These are phyloP conservation scores for Phytophthora pluvialis DNA, from an alignment of 352 stramenopile genomes.

Conservation along the genomic window DNA sequence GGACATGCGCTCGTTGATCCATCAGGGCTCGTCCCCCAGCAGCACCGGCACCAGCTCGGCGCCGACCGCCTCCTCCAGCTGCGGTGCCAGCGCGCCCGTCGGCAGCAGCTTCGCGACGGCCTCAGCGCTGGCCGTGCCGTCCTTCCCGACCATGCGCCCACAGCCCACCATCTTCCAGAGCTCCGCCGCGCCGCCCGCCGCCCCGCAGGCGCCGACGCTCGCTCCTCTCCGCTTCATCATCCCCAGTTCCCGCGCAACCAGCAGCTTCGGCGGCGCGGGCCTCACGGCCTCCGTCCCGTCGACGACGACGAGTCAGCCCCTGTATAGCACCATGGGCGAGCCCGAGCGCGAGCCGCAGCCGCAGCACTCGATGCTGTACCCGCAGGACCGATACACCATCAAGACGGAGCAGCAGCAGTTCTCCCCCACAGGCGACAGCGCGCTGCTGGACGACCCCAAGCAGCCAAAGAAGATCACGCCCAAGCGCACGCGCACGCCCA, in stretches of 20 bases:
- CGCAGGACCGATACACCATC: slow-evolving; percentile 27
- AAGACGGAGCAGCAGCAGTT: slow-evolving; percentile 34
- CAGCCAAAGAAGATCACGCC: slow-evolving; percentile 57
- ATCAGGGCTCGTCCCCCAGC: slow-evolving; percentile 42
- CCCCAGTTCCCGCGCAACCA: slow-evolving; percentile 53
- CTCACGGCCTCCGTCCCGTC: slow-evolving; percentile 12
- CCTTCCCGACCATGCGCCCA: slow-evolving; percentile 58
- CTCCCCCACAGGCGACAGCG: slow-evolving; percentile 1
- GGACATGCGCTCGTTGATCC: slow-evolving; percentile 83
- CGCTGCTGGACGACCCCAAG: slow-evolving; percentile 22
- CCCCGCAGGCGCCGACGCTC: slow-evolving; percentile 52
- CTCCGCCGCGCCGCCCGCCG: slow-evolving; percentile 12
- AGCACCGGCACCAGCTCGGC: background rate
- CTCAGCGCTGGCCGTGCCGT: slow-evolving; percentile 42
- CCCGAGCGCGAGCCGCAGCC: slow-evolving; percentile 36
- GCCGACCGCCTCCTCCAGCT: background rate
- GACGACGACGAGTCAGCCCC: slow-evolving; percentile 9
- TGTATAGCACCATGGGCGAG: slow-evolving; percentile 26
- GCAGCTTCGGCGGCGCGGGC: slow-evolving; percentile 14
- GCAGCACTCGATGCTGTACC: slow-evolving; percentile 35
- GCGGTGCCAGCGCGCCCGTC: slow-evolving; percentile 3
- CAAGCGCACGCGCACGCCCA: slow-evolving; percentile 61
- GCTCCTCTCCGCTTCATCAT: slow-evolving; percentile 83
- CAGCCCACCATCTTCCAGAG: slow-evolving; percentile 40
- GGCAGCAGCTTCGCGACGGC: slow-evolving; percentile 34